A percentile compares a stretch with the other conserved stretches of the same genome.
Evolutionary conservation across 352 stramenopile genomes (phyloP).

Genomic region (Saprolegnia diclina): DNA sequence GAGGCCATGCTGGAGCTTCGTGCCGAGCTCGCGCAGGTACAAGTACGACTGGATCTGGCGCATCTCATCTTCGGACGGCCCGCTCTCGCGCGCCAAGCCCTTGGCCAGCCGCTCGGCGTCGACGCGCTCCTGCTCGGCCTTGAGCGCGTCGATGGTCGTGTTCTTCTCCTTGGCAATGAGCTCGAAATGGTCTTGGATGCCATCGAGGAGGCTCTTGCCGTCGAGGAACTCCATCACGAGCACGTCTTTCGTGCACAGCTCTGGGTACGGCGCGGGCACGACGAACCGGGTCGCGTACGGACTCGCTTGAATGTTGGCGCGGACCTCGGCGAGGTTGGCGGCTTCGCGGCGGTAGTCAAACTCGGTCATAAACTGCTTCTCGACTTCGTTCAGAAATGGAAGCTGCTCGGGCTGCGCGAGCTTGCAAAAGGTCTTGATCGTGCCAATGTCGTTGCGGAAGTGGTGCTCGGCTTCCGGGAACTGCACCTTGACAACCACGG

Average conservation of each 20-base stretch:
- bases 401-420: conserved; percentile 94
- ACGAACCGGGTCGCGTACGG: conserved; percentile 60
- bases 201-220: conserved; percentile 79
- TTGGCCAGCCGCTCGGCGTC: conserved; percentile 54
- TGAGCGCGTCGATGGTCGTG: conserved; percentile 81
- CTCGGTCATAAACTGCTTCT: conserved; percentile 97
- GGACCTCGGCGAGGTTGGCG: conserved; percentile 83
- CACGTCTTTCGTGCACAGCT: conserved; percentile 91
- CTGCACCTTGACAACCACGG: conserved; percentile 88
- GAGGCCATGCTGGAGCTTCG: conserved; percentile 37
- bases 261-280: conserved; percentile 81
- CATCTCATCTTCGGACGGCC: conserved; percentile 53
- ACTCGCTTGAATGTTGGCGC: conserved; percentile 84
- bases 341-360: conserved; percentile 95
- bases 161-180: conserved; percentile 79
- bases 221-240: conserved; percentile 94
- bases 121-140: conserved; percentile 62
- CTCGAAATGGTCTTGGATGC: conserved; percentile 87
- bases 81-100: conserved; percentile 69
- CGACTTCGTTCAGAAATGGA: conserved; percentile 90
- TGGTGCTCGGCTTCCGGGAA: conserved; percentile 91
- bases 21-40: conserved; percentile 36
- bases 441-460: conserved; percentile 95
- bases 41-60: conserved; percentile 49
- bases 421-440: conserved; percentile 93